Percentiles rank a stretch among this genome's conserved stretches.
These are phyloP conservation scores for Laetiporus sulphureus DNA, from an alignment of 1,284 basidiomycete genomes.

Conservation along the genomic window DNA sequence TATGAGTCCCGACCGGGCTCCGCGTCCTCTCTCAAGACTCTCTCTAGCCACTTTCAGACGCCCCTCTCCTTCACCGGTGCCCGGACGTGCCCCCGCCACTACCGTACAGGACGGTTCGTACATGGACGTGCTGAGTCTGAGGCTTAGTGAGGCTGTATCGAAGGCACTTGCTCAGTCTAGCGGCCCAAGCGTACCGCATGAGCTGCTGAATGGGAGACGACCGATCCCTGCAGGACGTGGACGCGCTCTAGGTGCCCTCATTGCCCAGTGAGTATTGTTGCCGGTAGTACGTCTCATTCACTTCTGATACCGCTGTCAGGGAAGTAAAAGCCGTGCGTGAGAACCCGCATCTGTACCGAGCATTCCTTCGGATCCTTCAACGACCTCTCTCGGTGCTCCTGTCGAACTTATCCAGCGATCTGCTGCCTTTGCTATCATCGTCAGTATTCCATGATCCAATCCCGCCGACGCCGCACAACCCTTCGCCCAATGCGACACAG, in stretches of 20 bases:
- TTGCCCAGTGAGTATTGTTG: slow-evolving; percentile 50
- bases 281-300: slow-evolving; percentile 15
- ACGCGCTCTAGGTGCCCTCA: slow-evolving; percentile 53
- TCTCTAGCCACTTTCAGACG: slow-evolving; percentile 52
- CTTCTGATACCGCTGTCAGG: slow-evolving; percentile 32
- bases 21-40: slow-evolving; percentile 49
- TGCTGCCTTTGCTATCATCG: slow-evolving; percentile 60
- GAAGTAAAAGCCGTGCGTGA: slow-evolving; percentile 60
- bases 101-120: slow-evolving; percentile 73
- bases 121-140: slow-evolving; percentile 65
- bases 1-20: slow-evolving; percentile 33
- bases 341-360: slow-evolving; percentile 58
- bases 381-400: slow-evolving; percentile 69
- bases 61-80: slow-evolving; percentile 28
- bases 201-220: slow-evolving; percentile 53
- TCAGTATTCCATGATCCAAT: slow-evolving; percentile 49
- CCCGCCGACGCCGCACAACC: slow-evolving; percentile 41
- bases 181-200: slow-evolving; percentile 40
- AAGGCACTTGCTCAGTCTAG: slow-evolving; percentile 62
- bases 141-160: slow-evolving; percentile 74
- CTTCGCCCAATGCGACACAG: slow-evolving; percentile 59
- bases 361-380: slow-evolving; percentile 65
- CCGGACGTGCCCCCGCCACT: slow-evolving; percentile 34
- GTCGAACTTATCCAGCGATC: slow-evolving; percentile 58
- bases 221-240: slow-evolving; percentile 69